Evolutionary conservation across 192 early-diverging fungal genomes (phyloP).

Genomic region (Linnemannia zychae): DNA sequence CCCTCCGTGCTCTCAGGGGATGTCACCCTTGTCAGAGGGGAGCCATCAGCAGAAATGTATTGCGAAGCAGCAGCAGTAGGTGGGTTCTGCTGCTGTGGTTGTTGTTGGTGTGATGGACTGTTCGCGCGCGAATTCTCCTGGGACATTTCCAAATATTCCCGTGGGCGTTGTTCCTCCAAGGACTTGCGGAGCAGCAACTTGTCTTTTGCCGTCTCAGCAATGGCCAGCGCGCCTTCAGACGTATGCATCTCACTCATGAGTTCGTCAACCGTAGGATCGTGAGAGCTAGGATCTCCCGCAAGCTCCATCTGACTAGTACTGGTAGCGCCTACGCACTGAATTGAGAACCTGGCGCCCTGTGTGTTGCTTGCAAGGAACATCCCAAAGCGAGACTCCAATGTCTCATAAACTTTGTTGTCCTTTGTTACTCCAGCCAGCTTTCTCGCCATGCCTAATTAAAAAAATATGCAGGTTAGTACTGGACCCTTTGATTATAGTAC

Average conservation of each 20-base stretch:
- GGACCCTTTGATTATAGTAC: neutral
- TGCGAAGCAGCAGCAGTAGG: neutral
- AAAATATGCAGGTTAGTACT: neutral
- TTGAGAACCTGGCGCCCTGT: conserved; percentile 57
- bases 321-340: conserved; percentile 64
- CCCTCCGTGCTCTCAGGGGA: conserved; percentile 6
- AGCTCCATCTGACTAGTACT: conserved; percentile 54
- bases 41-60: neutral
- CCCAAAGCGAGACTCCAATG: conserved; percentile 55
- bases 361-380: conserved; percentile 69
- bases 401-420: conserved; percentile 50
- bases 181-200: conserved; percentile 25
- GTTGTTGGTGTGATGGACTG: conserved; percentile 11
- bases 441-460: conserved; percentile 47
- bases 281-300: conserved; percentile 31
- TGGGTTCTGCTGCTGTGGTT: conserved; percentile 29
- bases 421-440: conserved; percentile 56
- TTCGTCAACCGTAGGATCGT: conserved; percentile 35
- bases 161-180: conserved; percentile 23
- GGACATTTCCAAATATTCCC: conserved; percentile 12
- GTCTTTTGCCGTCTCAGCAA: conserved; percentile 32
- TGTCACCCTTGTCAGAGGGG: neutral
- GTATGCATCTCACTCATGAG: conserved; percentile 30
- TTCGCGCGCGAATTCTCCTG: conserved; percentile 5
- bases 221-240: conserved; percentile 13